Evolutionary conservation across 2,329 filamentous ascomycete species (phyloP).

Genomic region (Xylaria sp.): DNA sequence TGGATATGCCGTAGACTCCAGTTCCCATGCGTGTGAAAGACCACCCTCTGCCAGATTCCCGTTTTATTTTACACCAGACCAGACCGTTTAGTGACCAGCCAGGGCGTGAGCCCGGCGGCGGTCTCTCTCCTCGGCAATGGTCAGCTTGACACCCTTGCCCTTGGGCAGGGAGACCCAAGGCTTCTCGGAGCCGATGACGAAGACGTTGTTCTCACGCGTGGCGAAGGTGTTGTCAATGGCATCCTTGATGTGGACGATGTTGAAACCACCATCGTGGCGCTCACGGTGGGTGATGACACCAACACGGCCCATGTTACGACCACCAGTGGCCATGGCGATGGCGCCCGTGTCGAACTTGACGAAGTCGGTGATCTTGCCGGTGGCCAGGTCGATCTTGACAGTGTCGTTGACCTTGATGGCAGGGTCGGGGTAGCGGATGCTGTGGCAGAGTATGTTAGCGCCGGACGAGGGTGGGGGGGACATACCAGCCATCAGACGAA

Average conservation of each 20-base stretch:
- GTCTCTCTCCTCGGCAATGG: slow-evolving; percentile 98
- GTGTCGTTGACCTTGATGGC: slow-evolving; percentile 99
- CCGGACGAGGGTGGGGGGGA: slow-evolving; percentile 36
- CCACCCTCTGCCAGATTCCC: slow-evolving; percentile 35
- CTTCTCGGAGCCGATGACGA: slow-evolving; percentile 98
- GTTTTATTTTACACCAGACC: slow-evolving; percentile 30
- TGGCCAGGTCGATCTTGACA: slow-evolving; percentile 96
- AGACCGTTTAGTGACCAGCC: slow-evolving; percentile 51
- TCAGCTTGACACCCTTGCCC: slow-evolving; percentile 99
- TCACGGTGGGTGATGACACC: slow-evolving; percentile 99
- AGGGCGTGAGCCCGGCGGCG: slow-evolving; percentile 75
- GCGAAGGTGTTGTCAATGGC: slow-evolving; percentile 99
- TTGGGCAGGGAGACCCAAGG: slow-evolving; percentile 99
- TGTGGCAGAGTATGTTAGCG: slow-evolving; percentile 53
- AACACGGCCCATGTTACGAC: slow-evolving; percentile 99
- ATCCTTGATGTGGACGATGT: slow-evolving; percentile 99
- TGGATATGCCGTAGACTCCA: slow-evolving; percentile 42
- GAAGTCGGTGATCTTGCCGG: slow-evolving; percentile 97
- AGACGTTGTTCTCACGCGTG: slow-evolving; percentile 99
- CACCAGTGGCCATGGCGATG: slow-evolving; percentile 98
- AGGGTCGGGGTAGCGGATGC: slow-evolving; percentile 99
- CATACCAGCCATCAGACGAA: slow-evolving; percentile 59
- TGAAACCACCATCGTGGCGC: slow-evolving; percentile 99
- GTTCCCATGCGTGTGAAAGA: slow-evolving; percentile 38
- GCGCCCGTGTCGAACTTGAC: slow-evolving; percentile 98